Conservation (phyloP, 2,329 filamentous ascomycete genomes). For the Penicillium sp. region DNA sequence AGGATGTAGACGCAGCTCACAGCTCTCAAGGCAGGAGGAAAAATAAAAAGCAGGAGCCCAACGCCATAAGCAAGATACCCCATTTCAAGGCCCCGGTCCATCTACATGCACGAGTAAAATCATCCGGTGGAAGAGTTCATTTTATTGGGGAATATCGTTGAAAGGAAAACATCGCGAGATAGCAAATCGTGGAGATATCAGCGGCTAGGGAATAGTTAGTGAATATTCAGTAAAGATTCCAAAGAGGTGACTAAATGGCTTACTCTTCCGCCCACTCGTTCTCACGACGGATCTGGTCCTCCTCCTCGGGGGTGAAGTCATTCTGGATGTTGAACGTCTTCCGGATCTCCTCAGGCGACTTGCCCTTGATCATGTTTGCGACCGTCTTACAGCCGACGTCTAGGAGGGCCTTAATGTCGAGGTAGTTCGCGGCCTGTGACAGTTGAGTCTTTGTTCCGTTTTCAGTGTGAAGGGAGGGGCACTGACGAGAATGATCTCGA, state of each 20-base stretch:
- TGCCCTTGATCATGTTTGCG: constrained; percentile 99
- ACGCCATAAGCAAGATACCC: not conserved
- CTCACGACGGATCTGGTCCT: constrained; percentile 91
- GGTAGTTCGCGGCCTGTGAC: constrained; percentile 84
- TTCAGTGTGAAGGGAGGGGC: not conserved
- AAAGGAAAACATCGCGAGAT: not conserved
- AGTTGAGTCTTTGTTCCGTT: not conserved
- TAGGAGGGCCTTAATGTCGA: constrained; percentile 96
- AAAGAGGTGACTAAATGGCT: constrained; percentile 32
- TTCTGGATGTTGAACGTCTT: constrained; percentile 99
- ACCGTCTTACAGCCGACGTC: constrained; percentile 99
- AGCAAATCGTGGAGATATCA: constrained; percentile 34
- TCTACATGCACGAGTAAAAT: not conserved
- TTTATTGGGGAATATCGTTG: not conserved
- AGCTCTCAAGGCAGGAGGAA: not conserved
- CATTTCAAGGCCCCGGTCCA: not conserved
- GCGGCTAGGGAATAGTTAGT: constrained; percentile 37
- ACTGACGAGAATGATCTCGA: constrained; percentile 93
- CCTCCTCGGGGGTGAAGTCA: constrained; percentile 97
- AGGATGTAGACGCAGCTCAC: not conserved
- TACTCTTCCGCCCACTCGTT: constrained; percentile 87
- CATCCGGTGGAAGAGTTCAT: not conserved
- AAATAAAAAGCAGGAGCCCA: not conserved
- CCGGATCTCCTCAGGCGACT: constrained; percentile 96
- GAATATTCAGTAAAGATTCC: not conserved